Evolutionary conservation across 2,329 filamentous ascomycete genomes (phyloP), one percentile per base, ranked within the genome.

Genomic region (Colletotrichum karsti): DNA sequence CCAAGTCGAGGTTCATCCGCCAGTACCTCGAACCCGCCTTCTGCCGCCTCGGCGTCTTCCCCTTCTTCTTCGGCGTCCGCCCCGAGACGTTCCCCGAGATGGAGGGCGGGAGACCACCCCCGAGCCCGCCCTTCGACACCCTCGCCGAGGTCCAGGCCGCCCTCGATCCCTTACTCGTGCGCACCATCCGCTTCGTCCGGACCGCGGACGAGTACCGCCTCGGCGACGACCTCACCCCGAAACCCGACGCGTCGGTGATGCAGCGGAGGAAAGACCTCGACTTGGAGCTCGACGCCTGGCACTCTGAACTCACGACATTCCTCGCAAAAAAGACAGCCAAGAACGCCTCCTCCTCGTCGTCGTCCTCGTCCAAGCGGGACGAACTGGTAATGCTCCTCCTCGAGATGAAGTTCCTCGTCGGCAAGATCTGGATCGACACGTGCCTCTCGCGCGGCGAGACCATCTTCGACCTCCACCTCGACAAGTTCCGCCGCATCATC

Each of bases 1-100:
- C 71, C 30, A 54, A 63, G 9, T 69, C 71, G 2, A 74, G 67
- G 18, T 73, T 77, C 4, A 72, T 73, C 3, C 72, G 72, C 9
- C 71, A 77, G 35, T 67, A 80, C 22, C 72, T 84, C 2, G 66
- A 77, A 1, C 77, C 79, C 2, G 73, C 80, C 1, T 81, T 83
- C 54, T 76, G 76, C 2, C 79, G 82, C 13, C 73, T 83, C 24
- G 78, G 74, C 39, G 68, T 82, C 4, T 77, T 82, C 2, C 82
- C 81, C 0, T 75, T 77, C 53, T 83, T 83, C 71, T 82, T 82
- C 42, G 71, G 74, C 1, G 63, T 63, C n/a, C 61, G 63, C 3
- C 24, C 66, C 4, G 55, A 61, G 8, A 67, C 64, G n/a, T 76
- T 78, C 24, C 76, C 77, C 1, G 58, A 57, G 12, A 55, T 77